A percentile compares a stretch with the other conserved stretches of the same genome.
Conservation (phyloP, 2,329 filamentous ascomycete genomes). For the Clonostachys rosea region DNA sequence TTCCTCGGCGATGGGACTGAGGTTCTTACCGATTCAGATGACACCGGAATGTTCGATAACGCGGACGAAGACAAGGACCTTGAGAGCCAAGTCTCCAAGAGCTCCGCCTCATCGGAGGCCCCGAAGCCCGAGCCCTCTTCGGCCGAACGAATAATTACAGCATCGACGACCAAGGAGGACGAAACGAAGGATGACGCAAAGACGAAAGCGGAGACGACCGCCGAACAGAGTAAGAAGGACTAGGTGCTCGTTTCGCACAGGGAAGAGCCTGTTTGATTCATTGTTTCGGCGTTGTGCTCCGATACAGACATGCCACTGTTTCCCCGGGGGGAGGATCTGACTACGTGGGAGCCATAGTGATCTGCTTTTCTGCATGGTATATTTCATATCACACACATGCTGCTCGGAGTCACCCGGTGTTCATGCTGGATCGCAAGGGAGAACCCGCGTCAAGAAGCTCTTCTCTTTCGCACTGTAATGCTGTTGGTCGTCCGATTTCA, state of each 20-base stretch:
- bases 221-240: conserved; percentile 26
- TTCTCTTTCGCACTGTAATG: too few species aligned
- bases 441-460: too few species aligned
- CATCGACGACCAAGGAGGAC: conserved; percentile 6
- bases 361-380: too few species aligned
- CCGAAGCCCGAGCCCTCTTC: too few species aligned
- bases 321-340: too few species aligned
- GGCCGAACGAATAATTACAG: too few species aligned
- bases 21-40: conserved; percentile 81
- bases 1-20: conserved; percentile 94
- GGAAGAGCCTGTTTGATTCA: not conserved
- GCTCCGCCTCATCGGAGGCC: conserved; percentile 12
- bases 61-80: conserved; percentile 81
- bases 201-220: conserved; percentile 3
- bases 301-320: too few species aligned
- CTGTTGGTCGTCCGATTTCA: too few species aligned
- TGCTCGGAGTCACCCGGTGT: too few species aligned
- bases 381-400: too few species aligned
- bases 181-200: conserved; percentile 10
- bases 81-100: conserved; percentile 75
- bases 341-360: too few species aligned
- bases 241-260: conserved; percentile 20
- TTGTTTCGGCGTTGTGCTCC: not conserved
- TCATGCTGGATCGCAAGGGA: too few species aligned
- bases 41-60: conserved; percentile 92